Evolutionary conservation across 805 yeast species (phyloP).

Genomic region (Starmerella apicola): DNA sequence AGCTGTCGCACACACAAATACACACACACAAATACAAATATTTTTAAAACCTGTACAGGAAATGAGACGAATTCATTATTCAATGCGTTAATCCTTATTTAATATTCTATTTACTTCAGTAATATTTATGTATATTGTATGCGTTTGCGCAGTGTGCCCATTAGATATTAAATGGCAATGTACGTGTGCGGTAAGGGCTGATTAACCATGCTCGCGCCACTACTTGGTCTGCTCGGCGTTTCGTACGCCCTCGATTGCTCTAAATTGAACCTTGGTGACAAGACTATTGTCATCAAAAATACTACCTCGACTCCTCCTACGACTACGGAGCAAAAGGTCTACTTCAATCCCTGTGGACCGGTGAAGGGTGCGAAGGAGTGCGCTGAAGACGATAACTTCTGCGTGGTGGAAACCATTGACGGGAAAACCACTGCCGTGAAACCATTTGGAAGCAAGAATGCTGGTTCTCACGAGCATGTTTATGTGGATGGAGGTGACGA

Average conservation of each 20-base stretch:
- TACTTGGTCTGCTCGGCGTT: not conserved
- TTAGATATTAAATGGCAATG: no score
- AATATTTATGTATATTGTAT: no score
- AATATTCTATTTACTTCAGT: no score
- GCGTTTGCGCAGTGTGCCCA: no score
- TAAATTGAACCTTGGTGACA: slow-evolving; percentile 33
- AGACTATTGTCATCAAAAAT: slow-evolving; percentile 34
- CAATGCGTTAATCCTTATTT: no score
- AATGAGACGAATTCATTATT: no score
- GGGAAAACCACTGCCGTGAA: slow-evolving; percentile 48
- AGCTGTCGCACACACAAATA: no score
- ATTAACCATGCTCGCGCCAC: not conserved
- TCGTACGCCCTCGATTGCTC: slow-evolving; percentile 2
- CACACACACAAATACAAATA: no score
- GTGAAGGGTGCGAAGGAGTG: slow-evolving; percentile 35
- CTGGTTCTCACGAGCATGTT: slow-evolving; percentile 17
- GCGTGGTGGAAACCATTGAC: slow-evolving; percentile 54
- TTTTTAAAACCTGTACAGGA: no score
- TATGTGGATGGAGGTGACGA: not conserved
- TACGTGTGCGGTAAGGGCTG: no score
- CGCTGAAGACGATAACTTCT: slow-evolving; percentile 58
- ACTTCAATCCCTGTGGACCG: slow-evolving; percentile 55
- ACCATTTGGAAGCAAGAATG: slow-evolving; percentile 27
- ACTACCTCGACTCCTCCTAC: slow-evolving; percentile 69
- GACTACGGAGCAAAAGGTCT: slow-evolving; percentile 49